These are phyloP conservation scores for Aspergillus fijiensis DNA, from an alignment of 2,329 filamentous ascomycete species.

Conservation along the genomic window DNA sequence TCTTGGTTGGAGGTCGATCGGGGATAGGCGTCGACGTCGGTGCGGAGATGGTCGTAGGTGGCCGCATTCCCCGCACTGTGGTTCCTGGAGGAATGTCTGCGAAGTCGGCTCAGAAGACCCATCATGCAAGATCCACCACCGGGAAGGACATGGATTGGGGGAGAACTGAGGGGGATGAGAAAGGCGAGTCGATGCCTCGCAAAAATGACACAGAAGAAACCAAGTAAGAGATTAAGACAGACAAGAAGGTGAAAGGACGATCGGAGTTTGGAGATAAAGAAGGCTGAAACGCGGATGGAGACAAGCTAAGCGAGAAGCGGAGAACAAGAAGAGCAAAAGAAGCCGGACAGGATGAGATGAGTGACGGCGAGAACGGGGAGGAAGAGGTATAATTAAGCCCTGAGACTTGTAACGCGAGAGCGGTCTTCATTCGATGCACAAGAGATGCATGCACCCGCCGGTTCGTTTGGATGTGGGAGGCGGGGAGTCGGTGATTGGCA, in stretches of 20 bases:
- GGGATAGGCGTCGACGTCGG: constrained; percentile 21
- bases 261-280: constrained; percentile 2
- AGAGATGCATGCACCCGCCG: constrained; percentile 3
- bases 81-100: constrained; percentile 29
- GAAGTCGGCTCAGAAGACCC: constrained; percentile 34
- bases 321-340: not conserved
- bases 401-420: not conserved
- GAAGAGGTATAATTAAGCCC: not conserved
- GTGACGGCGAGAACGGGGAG: not conserved
- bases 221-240: not conserved
- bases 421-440: constrained; percentile 1
- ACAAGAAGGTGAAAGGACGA: not conserved
- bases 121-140: constrained; percentile 20
- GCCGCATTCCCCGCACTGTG: constrained; percentile 29
- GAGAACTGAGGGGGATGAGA: not conserved
- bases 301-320: constrained; percentile 1
- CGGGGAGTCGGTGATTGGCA: not conserved
- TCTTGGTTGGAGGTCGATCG: constrained; percentile 25
- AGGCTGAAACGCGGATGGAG: constrained; percentile 2
- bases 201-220: not conserved
- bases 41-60: constrained; percentile 23
- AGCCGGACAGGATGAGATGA: not conserved
- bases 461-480: not conserved
- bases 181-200: not conserved
- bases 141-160: constrained; percentile 5